phyloP scores from a whole-genome alignment of 1,284 basidiomycete genomes.

The Ceratobasidium sp. region DNA sequence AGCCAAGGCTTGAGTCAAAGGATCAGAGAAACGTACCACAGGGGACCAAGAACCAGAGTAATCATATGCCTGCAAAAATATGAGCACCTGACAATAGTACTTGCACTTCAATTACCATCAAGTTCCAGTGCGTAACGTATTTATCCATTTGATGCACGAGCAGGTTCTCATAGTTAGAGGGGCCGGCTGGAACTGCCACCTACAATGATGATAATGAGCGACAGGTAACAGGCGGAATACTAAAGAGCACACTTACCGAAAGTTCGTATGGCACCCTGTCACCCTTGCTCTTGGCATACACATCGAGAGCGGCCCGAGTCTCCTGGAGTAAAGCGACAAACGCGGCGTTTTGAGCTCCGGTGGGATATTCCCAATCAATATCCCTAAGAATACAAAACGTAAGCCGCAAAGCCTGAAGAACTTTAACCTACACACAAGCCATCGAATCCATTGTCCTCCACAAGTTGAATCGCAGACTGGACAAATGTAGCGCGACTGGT shows the following conservation, averaged over 20 bases:
- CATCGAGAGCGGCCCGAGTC: conserved; percentile 25
- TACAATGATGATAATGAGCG: background rate
- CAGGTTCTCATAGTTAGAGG: conserved; percentile 59
- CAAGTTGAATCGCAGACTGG: conserved; percentile 58
- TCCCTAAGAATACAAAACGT: conserved; percentile 46
- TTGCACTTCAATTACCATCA: conserved; percentile 59
- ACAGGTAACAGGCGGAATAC: background rate
- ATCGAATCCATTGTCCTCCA: conserved; percentile 66
- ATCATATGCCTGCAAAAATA: conserved; percentile 80
- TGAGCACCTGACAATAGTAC: conserved; percentile 47
- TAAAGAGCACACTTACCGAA: conserved; percentile 19
- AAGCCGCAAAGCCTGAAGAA: background rate
- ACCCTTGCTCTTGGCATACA: conserved; percentile 20
- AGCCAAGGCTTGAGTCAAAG: too few species aligned
- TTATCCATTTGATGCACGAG: conserved; percentile 61
- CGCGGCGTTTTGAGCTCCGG: background rate
- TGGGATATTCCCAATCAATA: conserved; percentile 50
- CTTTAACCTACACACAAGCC: conserved; percentile 54
- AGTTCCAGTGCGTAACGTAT: conserved; percentile 63
- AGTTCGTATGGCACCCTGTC: conserved; percentile 33
- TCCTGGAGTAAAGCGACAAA: conserved; percentile 29
- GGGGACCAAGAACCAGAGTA: conserved; percentile 77
- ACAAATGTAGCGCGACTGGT: conserved; percentile 60
- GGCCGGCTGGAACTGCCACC: conserved; percentile 60
- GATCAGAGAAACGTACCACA: conserved; percentile 49